Conservation (phyloP, 2,329 filamentous ascomycete species). For the Talaromyces pinophilus region DNA sequence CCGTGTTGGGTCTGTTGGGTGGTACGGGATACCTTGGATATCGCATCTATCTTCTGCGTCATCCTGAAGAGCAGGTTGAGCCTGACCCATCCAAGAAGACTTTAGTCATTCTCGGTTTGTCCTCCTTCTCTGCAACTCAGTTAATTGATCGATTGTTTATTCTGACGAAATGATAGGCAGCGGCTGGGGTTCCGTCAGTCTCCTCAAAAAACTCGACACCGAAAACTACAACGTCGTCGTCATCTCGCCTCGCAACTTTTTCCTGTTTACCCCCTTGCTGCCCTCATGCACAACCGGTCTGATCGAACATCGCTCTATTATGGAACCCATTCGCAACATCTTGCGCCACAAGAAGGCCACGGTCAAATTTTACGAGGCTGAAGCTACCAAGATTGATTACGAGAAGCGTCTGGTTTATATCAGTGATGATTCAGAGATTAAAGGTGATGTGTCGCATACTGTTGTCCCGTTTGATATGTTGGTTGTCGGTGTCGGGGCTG, state of each 20-base stretch:
- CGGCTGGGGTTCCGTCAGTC: slow-evolving; percentile 92
- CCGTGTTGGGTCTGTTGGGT: slow-evolving; percentile 72
- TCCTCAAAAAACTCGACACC: slow-evolving; percentile 97
- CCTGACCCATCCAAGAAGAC: slow-evolving; percentile 94
- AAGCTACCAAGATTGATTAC: slow-evolving; percentile 92
- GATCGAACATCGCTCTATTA: slow-evolving; percentile 98
- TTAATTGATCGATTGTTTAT: not conserved
- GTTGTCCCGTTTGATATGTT: slow-evolving; percentile 98
- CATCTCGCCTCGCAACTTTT: slow-evolving; percentile 98
- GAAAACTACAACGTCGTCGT: slow-evolving; percentile 99
- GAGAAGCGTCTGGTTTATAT: slow-evolving; percentile 86
- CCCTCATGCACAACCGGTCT: slow-evolving; percentile 96
- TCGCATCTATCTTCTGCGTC: slow-evolving; percentile 76
- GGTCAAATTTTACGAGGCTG: slow-evolving; percentile 97
- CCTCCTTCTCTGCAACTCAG: slow-evolving; percentile 20
- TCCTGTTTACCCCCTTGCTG: slow-evolving; percentile 96
- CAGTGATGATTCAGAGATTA: slow-evolving; percentile 89
- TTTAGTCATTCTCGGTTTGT: slow-evolving; percentile 83
- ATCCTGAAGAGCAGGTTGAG: slow-evolving; percentile 75
- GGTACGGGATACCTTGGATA: slow-evolving; percentile 73
- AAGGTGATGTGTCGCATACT: slow-evolving; percentile 76
- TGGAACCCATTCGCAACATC: slow-evolving; percentile 97
- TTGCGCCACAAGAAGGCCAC: slow-evolving; percentile 89
- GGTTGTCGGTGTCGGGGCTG: slow-evolving; percentile 92
- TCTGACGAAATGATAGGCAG: slow-evolving; percentile 58